Conservation (phyloP, 2,329 filamentous ascomycete species). For the Rhynchosporium graminicola region DNA sequence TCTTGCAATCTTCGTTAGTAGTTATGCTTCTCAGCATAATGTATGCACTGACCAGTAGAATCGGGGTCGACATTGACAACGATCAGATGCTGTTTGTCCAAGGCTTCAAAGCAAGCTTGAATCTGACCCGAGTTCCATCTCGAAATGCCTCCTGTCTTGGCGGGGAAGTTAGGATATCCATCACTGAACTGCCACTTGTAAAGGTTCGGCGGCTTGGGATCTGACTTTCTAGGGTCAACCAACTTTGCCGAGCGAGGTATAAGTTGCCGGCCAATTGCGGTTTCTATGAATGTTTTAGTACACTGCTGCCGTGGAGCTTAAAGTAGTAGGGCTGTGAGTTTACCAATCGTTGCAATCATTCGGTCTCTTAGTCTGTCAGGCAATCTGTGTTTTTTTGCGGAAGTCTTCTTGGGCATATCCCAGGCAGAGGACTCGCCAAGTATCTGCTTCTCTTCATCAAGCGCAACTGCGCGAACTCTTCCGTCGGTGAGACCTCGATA, state of each 20-base stretch:
- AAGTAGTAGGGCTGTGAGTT: too few species aligned
- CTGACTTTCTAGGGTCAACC: constrained; percentile 16
- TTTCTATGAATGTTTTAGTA: constrained; percentile 10
- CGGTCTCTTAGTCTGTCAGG: constrained; percentile 4
- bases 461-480: neutral
- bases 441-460: neutral
- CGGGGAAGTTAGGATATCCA: constrained; percentile 14
- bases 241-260: neutral
- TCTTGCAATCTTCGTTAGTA: neutral
- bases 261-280: constrained; percentile 14
- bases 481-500: constrained; percentile 8
- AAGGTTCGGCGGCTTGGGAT: constrained; percentile 12
- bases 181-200: constrained; percentile 18
- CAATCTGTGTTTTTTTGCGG: neutral
- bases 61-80: constrained; percentile 11
- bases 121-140: constrained; percentile 17
- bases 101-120: constrained; percentile 11
- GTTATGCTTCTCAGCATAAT: neutral
- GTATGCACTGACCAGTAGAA: neutral
- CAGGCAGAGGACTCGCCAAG: neutral
- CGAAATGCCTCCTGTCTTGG: constrained; percentile 10
- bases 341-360: constrained; percentile 10
- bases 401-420: neutral
- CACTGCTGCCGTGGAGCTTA: neutral
- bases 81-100: constrained; percentile 12